A percentile compares a stretch with the other conserved stretches of the same genome.
phyloP scores from a whole-genome alignment of 495 filamentous ascomycete species.

The Neurospora africana region DNA sequence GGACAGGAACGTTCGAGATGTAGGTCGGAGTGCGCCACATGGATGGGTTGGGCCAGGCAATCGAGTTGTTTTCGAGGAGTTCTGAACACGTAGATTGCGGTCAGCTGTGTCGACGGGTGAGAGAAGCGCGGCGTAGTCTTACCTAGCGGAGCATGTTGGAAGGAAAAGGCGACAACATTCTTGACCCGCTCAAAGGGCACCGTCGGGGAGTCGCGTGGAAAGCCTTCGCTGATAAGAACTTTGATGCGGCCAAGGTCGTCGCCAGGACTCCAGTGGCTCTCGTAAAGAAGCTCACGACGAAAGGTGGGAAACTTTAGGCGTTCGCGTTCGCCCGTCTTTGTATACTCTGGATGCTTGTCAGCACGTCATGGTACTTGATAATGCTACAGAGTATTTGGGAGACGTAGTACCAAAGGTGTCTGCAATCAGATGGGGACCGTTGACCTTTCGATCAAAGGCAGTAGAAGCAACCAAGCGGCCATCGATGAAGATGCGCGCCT shows the following conservation, averaged over 20 bases:
- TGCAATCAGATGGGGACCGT: conserved; percentile 49
- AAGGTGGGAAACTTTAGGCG: conserved; percentile 64
- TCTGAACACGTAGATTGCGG: conserved; percentile 27
- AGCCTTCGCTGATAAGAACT: conserved; percentile 68
- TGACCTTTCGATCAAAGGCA: conserved; percentile 42
- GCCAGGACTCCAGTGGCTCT: conserved; percentile 61
- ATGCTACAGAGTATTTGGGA: background rate
- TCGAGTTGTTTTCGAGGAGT: conserved; percentile 62
- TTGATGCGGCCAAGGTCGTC: conserved; percentile 66
- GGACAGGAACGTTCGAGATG: conserved; percentile 26
- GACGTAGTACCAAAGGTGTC: conserved; percentile 38
- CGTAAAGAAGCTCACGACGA: conserved; percentile 57
- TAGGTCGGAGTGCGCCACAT: conserved; percentile 53
- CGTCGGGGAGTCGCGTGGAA: conserved; percentile 38
- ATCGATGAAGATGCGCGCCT: conserved; percentile 62
- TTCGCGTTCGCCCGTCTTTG: conserved; percentile 52
- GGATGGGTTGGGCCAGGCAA: conserved; percentile 69
- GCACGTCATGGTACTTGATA: background rate
- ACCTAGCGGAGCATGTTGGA: conserved; percentile 80
- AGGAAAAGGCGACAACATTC: conserved; percentile 69
- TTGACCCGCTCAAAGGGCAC: conserved; percentile 58
- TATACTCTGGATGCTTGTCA: conserved; percentile 38
- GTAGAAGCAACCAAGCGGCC: conserved; percentile 53
- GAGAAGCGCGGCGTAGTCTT: conserved; percentile 10
- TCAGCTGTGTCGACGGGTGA: background rate